These are phyloP conservation scores for Dryadomyces quercus-mongolicae DNA, from an alignment of 2,329 filamentous ascomycete genomes.

Conservation along the genomic window DNA sequence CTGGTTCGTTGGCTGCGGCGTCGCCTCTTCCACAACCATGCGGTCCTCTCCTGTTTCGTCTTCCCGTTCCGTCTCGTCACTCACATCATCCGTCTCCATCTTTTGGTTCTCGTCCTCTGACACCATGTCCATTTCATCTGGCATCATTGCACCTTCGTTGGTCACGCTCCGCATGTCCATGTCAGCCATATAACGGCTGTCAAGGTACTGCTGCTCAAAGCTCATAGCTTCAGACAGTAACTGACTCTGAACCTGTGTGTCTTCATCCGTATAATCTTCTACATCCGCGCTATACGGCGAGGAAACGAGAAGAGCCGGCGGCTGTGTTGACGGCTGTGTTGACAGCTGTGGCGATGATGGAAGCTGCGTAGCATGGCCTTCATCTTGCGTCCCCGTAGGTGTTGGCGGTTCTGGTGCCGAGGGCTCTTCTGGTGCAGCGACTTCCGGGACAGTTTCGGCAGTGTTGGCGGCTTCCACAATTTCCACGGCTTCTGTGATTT, in stretches of 20 bases:
- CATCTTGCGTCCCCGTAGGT: slow-evolving; percentile 5
- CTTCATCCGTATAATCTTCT: slow-evolving; percentile 1
- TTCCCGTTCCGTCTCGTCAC: neutral
- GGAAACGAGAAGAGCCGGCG: neutral
- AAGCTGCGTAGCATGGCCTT: neutral
- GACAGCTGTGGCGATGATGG: too few relatives aligned
- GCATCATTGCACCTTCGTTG: neutral
- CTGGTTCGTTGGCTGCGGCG: neutral
- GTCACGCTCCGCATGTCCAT: slow-evolving; percentile 6
- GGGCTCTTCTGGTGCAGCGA: neutral
- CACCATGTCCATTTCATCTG: neutral
- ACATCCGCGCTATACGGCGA: neutral
- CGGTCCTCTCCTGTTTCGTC: neutral
- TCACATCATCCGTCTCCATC: neutral
- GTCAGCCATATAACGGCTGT: neutral
- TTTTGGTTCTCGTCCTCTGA: neutral
- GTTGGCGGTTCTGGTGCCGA: neutral
- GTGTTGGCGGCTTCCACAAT: too few relatives aligned
- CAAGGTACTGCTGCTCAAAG: slow-evolving; percentile 3
- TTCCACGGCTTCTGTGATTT: neutral
- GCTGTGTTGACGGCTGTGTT: neutral
- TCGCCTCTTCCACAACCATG: slow-evolving; percentile 2
- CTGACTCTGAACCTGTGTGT: slow-evolving; percentile 12
- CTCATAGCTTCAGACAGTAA: slow-evolving; percentile 11
- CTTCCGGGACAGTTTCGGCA: neutral